Percentiles rank a stretch among this genome's conserved stretches.
These are phyloP conservation scores for Lophiostoma macrostomum DNA, from an alignment of 495 filamentous ascomycete genomes.

Conservation along the genomic window DNA sequence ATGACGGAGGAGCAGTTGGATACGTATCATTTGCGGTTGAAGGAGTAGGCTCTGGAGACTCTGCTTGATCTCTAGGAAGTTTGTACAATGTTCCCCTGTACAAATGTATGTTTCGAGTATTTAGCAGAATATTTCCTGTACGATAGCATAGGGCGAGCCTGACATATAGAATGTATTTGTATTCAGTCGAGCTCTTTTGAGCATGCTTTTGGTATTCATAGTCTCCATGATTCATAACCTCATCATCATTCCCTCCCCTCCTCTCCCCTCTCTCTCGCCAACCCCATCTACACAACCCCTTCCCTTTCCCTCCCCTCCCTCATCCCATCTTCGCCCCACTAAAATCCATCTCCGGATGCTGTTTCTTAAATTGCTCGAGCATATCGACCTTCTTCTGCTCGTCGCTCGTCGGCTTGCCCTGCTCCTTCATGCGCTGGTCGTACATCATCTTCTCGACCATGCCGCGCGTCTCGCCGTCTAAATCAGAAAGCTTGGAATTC, in stretches of 20 bases:
- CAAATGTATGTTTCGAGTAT: neutral
- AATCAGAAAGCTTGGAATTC: slow-evolving; percentile 80
- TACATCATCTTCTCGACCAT: slow-evolving; percentile 99
- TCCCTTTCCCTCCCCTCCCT: slow-evolving; percentile 8
- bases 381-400: slow-evolving; percentile 92
- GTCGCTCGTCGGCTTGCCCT: slow-evolving; percentile 80
- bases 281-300: neutral
- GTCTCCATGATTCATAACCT: neutral
- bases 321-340: slow-evolving; percentile 71
- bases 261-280: neutral
- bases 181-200: neutral
- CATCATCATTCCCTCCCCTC: neutral
- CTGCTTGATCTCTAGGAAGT: too few relatives aligned
- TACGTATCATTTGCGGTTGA: slow-evolving; percentile 64
- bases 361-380: slow-evolving; percentile 82
- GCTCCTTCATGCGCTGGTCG: slow-evolving; percentile 96
- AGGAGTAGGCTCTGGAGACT: too few relatives aligned
- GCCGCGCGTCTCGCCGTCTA: slow-evolving; percentile 92
- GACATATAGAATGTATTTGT: too few relatives aligned
- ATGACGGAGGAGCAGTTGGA: slow-evolving; percentile 62
- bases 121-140: neutral
- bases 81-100: slow-evolving; percentile 6
- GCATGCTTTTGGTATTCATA: slow-evolving; percentile 1
- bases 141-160: neutral
- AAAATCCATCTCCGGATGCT: slow-evolving; percentile 87